phyloP scores from a whole-genome alignment of 208 protist species.

The Leptomonas seymouri region DNA sequence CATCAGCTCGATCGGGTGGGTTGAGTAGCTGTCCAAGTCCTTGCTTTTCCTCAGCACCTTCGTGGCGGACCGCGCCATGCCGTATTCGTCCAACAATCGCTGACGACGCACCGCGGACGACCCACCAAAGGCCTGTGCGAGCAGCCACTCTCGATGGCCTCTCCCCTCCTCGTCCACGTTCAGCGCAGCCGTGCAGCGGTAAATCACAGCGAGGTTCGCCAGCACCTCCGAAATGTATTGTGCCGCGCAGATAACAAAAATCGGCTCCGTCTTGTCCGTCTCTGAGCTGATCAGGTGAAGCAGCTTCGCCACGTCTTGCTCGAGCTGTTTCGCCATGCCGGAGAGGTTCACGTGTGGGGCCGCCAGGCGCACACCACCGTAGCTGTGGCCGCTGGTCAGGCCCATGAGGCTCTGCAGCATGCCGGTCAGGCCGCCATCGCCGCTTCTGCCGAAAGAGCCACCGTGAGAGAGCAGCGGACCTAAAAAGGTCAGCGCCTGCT shows the following conservation, averaged over 20 bases:
- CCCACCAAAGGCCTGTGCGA: slow-evolving; percentile 68
- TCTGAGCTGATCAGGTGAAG: slow-evolving; percentile 39
- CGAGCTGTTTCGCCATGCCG: slow-evolving; percentile 41
- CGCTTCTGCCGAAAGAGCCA: slow-evolving; percentile 6
- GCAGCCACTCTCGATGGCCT: slow-evolving; percentile 73
- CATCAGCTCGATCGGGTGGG: slow-evolving; percentile 80
- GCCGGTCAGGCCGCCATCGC: neutral
- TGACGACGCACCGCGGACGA: slow-evolving; percentile 49
- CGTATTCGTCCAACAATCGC: slow-evolving; percentile 44
- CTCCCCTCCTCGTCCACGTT: slow-evolving; percentile 47
- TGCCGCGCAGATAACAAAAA: slow-evolving; percentile 43
- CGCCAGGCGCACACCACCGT: slow-evolving; percentile 37
- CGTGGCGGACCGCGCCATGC: slow-evolving; percentile 26
- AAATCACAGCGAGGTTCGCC: slow-evolving; percentile 71
- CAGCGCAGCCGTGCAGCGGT: slow-evolving; percentile 70
- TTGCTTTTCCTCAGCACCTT: slow-evolving; percentile 34
- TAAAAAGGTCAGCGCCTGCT: slow-evolving; percentile 51
- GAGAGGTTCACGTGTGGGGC: slow-evolving; percentile 74
- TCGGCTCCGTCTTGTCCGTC: slow-evolving; percentile 32
- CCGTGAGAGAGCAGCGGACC: slow-evolving; percentile 42
- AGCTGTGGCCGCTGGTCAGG: slow-evolving; percentile 29
- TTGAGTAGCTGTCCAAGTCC: slow-evolving; percentile 56
- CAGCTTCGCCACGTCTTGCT: slow-evolving; percentile 53
- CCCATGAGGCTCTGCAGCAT: slow-evolving; percentile 22
- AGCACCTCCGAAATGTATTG: slow-evolving; percentile 74